Percentiles rank a stretch among this genome's conserved stretches.
phyloP scores from a whole-genome alignment of 768 basidiomycete species.

The Pleurotus eryngii region DNA sequence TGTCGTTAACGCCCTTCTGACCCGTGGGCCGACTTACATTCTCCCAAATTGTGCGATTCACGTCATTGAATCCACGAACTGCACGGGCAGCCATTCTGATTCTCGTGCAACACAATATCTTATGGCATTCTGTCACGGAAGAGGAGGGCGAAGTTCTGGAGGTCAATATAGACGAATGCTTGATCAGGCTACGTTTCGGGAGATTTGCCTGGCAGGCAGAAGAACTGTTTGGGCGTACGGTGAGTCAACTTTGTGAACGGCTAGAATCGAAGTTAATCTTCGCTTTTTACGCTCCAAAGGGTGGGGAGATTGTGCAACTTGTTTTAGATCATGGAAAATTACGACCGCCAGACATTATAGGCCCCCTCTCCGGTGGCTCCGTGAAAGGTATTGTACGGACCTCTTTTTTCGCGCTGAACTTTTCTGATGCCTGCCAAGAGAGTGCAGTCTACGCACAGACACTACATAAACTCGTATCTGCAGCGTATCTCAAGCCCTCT shows the following conservation, averaged over 20 bases:
- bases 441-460: constrained; percentile 52
- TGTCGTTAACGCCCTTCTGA: constrained; percentile 71
- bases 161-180: constrained; percentile 79
- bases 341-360: constrained; percentile 66
- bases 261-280: neutral
- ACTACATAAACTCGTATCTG: constrained; percentile 68
- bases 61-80: constrained; percentile 62
- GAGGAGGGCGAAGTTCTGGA: constrained; percentile 78
- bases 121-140: constrained; percentile 77
- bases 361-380: constrained; percentile 47
- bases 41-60: constrained; percentile 63
- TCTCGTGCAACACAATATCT: constrained; percentile 87
- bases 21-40: constrained; percentile 82
- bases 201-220: constrained; percentile 75
- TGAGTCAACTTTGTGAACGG: constrained; percentile 32
- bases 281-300: constrained; percentile 39
- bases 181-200: constrained; percentile 80
- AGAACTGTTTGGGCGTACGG: constrained; percentile 65
- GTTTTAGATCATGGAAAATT: constrained; percentile 87
- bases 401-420: neutral
- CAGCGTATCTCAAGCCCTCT: constrained; percentile 75
- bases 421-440: constrained; percentile 11
- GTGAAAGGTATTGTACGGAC: constrained; percentile 46
- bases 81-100: constrained; percentile 70
- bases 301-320: constrained; percentile 68